Percentiles rank a stretch among this genome's conserved stretches.
Evolutionary conservation across 495 filamentous ascomycete genomes (phyloP).

Genomic region (Barbatosphaeria neglecta): DNA sequence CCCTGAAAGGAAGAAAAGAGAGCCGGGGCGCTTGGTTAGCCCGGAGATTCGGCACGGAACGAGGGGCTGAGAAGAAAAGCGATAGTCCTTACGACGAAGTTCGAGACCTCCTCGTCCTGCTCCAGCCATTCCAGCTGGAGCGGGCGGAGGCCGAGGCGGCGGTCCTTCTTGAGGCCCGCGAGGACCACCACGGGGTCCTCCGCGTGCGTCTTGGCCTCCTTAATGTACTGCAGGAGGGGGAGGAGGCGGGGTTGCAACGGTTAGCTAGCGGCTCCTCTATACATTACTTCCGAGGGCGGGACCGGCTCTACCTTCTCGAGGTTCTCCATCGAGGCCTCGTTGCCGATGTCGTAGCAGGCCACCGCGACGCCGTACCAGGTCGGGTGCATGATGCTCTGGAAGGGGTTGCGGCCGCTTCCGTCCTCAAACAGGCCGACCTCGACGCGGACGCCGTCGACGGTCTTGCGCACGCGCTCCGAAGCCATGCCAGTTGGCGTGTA

Average conservation of each 20-base stretch:
- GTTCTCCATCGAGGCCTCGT: not conserved
- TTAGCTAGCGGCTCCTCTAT: too few relatives aligned
- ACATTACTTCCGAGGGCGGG: not conserved
- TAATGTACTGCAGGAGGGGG: constrained; percentile 11
- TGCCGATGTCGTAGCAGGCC: constrained; percentile 1
- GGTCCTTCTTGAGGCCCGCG: constrained; percentile 16
- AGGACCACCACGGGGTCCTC: constrained; percentile 12
- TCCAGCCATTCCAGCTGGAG: constrained; percentile 9
- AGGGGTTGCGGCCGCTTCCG: not conserved
- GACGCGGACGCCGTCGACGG: not conserved
- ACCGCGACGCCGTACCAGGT: constrained; percentile 5
- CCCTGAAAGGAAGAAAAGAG: too few relatives aligned
- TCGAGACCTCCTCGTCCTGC: constrained; percentile 1
- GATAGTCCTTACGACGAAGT: not conserved
- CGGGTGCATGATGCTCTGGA: not conserved
- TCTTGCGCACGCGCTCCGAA: not conserved
- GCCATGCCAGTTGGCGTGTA: too few relatives aligned
- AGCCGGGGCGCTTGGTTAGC: too few relatives aligned
- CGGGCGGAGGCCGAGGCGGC: constrained; percentile 1
- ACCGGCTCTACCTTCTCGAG: not conserved
- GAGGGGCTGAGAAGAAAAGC: not conserved
- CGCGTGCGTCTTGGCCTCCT: constrained; percentile 9
- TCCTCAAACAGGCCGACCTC: not conserved
- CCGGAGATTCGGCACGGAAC: too few relatives aligned
- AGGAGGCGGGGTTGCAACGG: not conserved